These are phyloP conservation scores for Penicillium coffeae DNA, from an alignment of 495 filamentous ascomycete species.

Conservation along the genomic window DNA sequence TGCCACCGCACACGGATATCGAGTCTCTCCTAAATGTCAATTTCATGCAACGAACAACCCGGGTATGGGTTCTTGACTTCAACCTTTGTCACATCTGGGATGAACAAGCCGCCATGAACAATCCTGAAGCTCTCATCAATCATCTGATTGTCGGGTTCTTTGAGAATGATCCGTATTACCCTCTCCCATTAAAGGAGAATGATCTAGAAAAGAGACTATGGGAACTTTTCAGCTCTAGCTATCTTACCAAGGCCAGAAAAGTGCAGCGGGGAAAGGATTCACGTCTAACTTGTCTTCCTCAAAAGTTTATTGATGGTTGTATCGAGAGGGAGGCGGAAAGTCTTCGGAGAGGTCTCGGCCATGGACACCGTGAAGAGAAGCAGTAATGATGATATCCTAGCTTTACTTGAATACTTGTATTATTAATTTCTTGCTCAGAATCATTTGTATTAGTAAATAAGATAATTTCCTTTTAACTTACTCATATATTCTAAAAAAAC, in stretches of 20 bases:
- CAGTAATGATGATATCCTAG: too few species aligned
- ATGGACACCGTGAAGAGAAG: slow-evolving; percentile 2
- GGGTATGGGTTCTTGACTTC: slow-evolving; percentile 40
- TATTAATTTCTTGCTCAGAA: too few species aligned
- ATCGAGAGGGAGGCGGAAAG: not conserved
- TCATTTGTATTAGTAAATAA: not conserved
- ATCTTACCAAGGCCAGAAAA: not conserved
- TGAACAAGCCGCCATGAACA: slow-evolving; percentile 18
- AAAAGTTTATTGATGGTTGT: slow-evolving; percentile 4
- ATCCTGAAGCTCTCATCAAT: not conserved
- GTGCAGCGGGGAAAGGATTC: not conserved
- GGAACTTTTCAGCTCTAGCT: slow-evolving; percentile 18
- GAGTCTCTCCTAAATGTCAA: not conserved
- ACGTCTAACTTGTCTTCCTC: slow-evolving; percentile 1
- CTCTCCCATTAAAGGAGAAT: slow-evolving; percentile 22
- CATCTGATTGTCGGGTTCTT: slow-evolving; percentile 30
- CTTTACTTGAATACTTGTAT: too few species aligned
- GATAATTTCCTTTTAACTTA: not conserved
- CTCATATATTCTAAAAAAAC: too few species aligned
- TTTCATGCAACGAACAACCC: not conserved
- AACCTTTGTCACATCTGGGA: slow-evolving; percentile 34
- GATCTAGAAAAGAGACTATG: slow-evolving; percentile 26
- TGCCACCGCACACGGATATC: slow-evolving; percentile 2
- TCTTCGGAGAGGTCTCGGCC: slow-evolving; percentile 1
- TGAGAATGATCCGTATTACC: slow-evolving; percentile 41